These are phyloP conservation scores for Penicillium goetzii DNA, from an alignment of 495 filamentous ascomycete species.

Conservation along the genomic window DNA sequence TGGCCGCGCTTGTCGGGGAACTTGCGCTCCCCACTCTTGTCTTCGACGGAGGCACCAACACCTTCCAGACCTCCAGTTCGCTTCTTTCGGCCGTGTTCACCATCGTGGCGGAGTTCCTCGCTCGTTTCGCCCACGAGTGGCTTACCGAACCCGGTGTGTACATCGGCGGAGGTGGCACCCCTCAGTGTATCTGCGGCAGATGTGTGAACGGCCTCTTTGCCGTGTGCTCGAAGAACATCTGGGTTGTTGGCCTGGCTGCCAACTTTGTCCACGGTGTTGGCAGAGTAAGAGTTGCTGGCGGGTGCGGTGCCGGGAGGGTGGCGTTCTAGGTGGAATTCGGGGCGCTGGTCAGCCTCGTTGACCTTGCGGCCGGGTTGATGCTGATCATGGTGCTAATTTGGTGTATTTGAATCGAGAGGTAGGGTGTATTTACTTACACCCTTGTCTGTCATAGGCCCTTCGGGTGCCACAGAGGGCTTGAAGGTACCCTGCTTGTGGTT, in stretches of 20 bases:
- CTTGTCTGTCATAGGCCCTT: constrained; percentile 54
- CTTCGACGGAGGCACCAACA: constrained; percentile 47
- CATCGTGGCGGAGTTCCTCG: constrained; percentile 60
- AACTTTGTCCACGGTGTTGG: constrained; percentile 51
- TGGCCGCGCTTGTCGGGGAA: constrained; percentile 37
- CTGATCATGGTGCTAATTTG: constrained; percentile 40
- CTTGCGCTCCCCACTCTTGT: constrained; percentile 30
- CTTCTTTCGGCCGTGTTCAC: constrained; percentile 55
- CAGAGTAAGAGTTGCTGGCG: constrained; percentile 58
- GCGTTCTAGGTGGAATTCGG: constrained; percentile 66
- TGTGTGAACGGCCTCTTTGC: constrained; percentile 46
- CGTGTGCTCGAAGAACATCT: constrained; percentile 41
- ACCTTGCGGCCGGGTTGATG: constrained; percentile 67
- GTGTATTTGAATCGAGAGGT: not conserved
- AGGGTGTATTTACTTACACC: constrained; percentile 51
- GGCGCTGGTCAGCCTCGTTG: constrained; percentile 58
- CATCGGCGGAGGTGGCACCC: constrained; percentile 65
- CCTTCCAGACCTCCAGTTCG: constrained; percentile 58
- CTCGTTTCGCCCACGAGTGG: constrained; percentile 65
- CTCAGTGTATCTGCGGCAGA: constrained; percentile 57
- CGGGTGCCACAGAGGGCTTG: constrained; percentile 46
- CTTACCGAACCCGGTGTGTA: constrained; percentile 63
- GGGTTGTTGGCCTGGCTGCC: constrained; percentile 54
- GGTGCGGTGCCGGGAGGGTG: constrained; percentile 69
- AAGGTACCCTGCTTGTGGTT: constrained; percentile 37